Conservation (phyloP, 2,329 filamentous ascomycete species). For the Fusarium lyarnte region DNA sequence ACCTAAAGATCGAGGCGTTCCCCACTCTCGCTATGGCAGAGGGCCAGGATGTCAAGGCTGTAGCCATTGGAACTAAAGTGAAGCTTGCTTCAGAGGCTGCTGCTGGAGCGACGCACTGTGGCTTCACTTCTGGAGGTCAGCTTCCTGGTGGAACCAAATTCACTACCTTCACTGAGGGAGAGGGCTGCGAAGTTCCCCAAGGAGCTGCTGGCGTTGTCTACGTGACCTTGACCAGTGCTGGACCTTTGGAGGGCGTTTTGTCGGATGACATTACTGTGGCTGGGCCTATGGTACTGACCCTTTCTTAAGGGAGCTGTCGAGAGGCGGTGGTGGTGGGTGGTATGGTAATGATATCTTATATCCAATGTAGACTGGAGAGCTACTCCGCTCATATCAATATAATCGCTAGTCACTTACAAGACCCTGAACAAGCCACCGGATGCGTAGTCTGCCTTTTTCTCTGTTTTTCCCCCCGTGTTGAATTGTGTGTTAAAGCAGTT, state of each 20-base stretch:
- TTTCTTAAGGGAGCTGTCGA: slow-evolving; percentile 47
- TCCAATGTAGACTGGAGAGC: slow-evolving; percentile 9
- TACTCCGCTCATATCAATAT: slow-evolving; percentile 19
- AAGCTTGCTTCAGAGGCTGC: slow-evolving; percentile 61
- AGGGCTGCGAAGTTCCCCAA: slow-evolving; percentile 69
- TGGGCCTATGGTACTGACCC: slow-evolving; percentile 67
- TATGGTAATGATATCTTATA: slow-evolving; percentile 24
- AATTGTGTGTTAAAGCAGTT: slow-evolving; percentile 3
- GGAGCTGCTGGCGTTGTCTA: slow-evolving; percentile 72
- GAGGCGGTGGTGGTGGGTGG: background rate
- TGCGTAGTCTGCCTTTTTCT: background rate
- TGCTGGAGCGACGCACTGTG: slow-evolving; percentile 67
- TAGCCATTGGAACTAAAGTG: slow-evolving; percentile 45
- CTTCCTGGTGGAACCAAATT: slow-evolving; percentile 69
- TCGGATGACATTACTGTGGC: slow-evolving; percentile 73
- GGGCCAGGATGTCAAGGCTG: slow-evolving; percentile 52
- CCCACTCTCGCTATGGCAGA: slow-evolving; percentile 62
- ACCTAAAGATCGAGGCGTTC: slow-evolving; percentile 69
- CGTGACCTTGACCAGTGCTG: slow-evolving; percentile 69
- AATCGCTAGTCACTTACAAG: slow-evolving; percentile 16
- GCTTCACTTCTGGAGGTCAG: slow-evolving; percentile 70
- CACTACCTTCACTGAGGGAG: slow-evolving; percentile 60
- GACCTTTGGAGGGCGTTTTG: slow-evolving; percentile 60
- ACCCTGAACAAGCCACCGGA: background rate
- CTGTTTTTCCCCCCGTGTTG: background rate